phyloP scores from a whole-genome alignment of 2,329 filamentous ascomycete genomes.

The Cylindrodendrum hubeiense region DNA sequence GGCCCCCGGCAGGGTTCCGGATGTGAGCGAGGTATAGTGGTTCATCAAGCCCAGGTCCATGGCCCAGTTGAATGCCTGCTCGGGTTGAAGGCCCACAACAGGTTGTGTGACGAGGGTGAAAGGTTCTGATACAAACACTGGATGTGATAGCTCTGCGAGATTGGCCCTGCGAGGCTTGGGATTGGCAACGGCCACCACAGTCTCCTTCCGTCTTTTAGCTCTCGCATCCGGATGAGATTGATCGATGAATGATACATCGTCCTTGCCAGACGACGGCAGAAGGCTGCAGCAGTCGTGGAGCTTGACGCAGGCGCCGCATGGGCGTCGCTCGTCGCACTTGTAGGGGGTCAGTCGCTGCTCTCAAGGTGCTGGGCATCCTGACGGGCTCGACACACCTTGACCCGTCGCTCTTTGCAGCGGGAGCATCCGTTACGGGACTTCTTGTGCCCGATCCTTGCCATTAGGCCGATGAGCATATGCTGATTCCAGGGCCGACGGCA shows the following conservation, averaged over 20 bases:
- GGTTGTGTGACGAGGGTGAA: neutral
- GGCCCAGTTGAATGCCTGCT: slow-evolving; percentile 3
- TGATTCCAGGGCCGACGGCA: neutral
- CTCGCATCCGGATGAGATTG: neutral
- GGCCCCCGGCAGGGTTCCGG: slow-evolving; percentile 17
- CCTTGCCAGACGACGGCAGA: neutral
- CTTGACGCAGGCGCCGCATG: slow-evolving; percentile 18
- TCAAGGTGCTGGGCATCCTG: neutral
- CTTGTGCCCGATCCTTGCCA: slow-evolving; percentile 17
- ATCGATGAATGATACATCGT: neutral
- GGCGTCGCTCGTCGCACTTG: slow-evolving; percentile 20
- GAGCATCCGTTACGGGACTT: slow-evolving; percentile 19
- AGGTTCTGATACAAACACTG: neutral
- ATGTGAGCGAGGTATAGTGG: slow-evolving; percentile 13
- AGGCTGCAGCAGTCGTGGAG: slow-evolving; percentile 9
- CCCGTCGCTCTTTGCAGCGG: slow-evolving; percentile 14
- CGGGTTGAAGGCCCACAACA: neutral
- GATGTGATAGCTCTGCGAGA: neutral
- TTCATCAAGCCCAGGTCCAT: slow-evolving; percentile 19
- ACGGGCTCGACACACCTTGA: slow-evolving; percentile 1
- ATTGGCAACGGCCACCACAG: neutral
- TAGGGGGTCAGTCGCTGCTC: neutral
- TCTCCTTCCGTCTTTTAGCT: neutral
- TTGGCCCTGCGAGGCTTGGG: neutral
- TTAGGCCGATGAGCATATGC: neutral